Evolutionary conservation across 768 basidiomycete species (phyloP).

Genomic region (Termitomyces sp.): DNA sequence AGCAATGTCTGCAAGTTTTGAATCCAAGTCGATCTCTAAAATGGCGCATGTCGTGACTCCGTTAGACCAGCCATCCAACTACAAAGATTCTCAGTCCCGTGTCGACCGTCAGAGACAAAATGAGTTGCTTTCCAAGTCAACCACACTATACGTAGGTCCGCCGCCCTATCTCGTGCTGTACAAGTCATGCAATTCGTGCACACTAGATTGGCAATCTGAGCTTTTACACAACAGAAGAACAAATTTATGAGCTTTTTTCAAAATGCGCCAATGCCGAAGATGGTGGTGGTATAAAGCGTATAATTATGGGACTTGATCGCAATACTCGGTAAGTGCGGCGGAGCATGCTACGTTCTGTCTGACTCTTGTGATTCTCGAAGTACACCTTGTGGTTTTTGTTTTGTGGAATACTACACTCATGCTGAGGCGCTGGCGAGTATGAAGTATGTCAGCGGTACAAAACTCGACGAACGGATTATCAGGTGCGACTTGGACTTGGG

Average conservation of each 20-base stretch:
- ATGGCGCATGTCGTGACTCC: conserved; percentile 85
- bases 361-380: conserved; percentile 31
- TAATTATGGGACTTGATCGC: conserved; percentile 92
- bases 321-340: conserved; percentile 61
- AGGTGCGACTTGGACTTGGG: conserved; percentile 97
- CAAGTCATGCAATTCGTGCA: conserved; percentile 9
- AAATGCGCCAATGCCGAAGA: conserved; percentile 87
- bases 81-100: conserved; percentile 88
- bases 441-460: conserved; percentile 95
- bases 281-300: conserved; percentile 86
- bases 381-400: conserved; percentile 93
- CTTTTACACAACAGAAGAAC: conserved; percentile 94
- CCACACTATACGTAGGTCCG: conserved; percentile 82
- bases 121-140: conserved; percentile 76
- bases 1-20: conserved; percentile 2
- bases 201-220: conserved; percentile 84
- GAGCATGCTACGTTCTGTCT: not conserved
- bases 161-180: conserved; percentile 16
- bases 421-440: conserved; percentile 89
- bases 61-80: conserved; percentile 93
- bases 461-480: conserved; percentile 97
- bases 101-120: conserved; percentile 76
- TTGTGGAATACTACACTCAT: conserved; percentile 95
- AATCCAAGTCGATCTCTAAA: conserved; percentile 13
- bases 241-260: conserved; percentile 90